These are phyloP conservation scores for Rubia balearica DNA, from an alignment of 305 asterid species.

Conservation along the genomic window DNA sequence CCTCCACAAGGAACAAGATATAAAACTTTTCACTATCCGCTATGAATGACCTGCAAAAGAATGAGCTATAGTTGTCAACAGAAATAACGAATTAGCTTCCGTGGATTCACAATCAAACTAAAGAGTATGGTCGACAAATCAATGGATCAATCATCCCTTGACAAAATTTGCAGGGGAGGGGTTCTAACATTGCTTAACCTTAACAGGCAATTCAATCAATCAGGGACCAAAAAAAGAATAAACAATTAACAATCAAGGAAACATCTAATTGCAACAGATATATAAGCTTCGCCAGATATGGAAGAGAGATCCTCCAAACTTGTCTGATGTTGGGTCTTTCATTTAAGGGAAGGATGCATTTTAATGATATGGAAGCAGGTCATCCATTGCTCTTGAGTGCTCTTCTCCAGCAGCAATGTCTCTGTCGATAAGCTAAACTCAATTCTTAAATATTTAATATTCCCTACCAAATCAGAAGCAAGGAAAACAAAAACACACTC, in stretches of 20 bases:
- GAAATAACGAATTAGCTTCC: conserved; percentile 8
- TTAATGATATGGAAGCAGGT: conserved; percentile 58
- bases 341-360: conserved; percentile 77
- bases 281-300: conserved; percentile 67
- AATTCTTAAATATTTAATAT: conserved; percentile 18
- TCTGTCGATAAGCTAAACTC: conserved; percentile 76
- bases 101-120: conserved; percentile 23
- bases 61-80: conserved; percentile 19
- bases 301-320: conserved; percentile 62
- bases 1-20: not conserved
- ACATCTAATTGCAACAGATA: conserved; percentile 50
- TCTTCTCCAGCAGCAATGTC: conserved; percentile 80
- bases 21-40: conserved; percentile 7
- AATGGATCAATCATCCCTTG: conserved; percentile 81
- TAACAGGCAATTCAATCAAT: conserved; percentile 47
- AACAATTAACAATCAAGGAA: conserved; percentile 35
- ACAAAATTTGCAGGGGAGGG: conserved; percentile 62
- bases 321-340: conserved; percentile 88
- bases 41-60: conserved; percentile 15
- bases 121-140: conserved; percentile 40
- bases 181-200: conserved; percentile 42
- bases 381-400: conserved; percentile 66
- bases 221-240: conserved; percentile 13
- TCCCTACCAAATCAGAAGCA: no score
- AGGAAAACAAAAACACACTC: no score